phyloP scores from a whole-genome alignment of 2,329 filamentous ascomycete species.

The Dothideomycetes sp. region DNA sequence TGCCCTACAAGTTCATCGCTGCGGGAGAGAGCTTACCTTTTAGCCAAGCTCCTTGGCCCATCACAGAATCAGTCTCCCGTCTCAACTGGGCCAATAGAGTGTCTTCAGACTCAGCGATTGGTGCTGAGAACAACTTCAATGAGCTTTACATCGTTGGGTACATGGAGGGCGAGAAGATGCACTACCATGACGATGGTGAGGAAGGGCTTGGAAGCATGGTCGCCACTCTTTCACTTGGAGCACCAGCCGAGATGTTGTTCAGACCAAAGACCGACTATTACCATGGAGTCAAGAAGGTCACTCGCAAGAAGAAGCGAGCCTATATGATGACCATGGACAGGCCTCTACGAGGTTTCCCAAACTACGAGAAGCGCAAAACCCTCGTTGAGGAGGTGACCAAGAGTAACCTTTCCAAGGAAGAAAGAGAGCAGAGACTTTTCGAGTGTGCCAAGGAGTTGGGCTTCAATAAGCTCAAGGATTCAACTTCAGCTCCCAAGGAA shows the following conservation, averaged over 20 bases:
- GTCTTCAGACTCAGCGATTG: constrained; percentile 27
- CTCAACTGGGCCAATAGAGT: constrained; percentile 47
- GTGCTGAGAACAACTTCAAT: constrained; percentile 43
- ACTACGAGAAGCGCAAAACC: constrained; percentile 28
- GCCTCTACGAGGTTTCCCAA: constrained; percentile 21
- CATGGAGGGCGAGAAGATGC: constrained; percentile 50
- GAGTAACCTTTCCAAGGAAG: constrained; percentile 16
- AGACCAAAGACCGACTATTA: constrained; percentile 46
- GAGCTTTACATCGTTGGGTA: constrained; percentile 56
- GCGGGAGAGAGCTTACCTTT: constrained; percentile 45
- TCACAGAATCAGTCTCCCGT: constrained; percentile 44
- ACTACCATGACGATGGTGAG: constrained; percentile 61
- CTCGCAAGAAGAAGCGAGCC: background rate
- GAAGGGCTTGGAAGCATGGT: constrained; percentile 53
- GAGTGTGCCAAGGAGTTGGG: constrained; percentile 31
- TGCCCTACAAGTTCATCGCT: constrained; percentile 58
- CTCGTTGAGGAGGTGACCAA: constrained; percentile 24
- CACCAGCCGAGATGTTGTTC: constrained; percentile 49
- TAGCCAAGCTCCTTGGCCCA: constrained; percentile 34
- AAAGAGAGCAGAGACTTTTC: constrained; percentile 21
- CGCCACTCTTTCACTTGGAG: constrained; percentile 52
- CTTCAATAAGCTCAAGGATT: constrained; percentile 14
- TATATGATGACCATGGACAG: constrained; percentile 19
- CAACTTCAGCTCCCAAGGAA: constrained; percentile 3
- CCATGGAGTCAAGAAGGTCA: constrained; percentile 22